A percentile compares a stretch with the other conserved stretches of the same genome.
These are phyloP conservation scores for Luzula sylvatica DNA, from an alignment of 176 grass and related monocot species.

Conservation along the genomic window DNA sequence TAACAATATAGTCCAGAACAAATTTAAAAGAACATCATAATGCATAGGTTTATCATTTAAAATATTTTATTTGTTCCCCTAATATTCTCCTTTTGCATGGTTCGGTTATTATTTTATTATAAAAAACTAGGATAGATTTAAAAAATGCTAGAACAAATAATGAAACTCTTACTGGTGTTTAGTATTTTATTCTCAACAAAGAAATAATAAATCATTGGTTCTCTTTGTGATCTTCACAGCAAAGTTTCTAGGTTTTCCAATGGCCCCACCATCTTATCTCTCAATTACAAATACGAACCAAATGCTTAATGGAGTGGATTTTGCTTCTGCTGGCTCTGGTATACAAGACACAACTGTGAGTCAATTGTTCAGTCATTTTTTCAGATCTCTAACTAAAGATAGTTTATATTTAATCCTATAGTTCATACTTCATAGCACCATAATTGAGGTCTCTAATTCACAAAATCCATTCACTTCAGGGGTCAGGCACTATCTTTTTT, in stretches of 20 bases:
- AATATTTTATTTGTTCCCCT: no score
- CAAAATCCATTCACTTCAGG: conserved; percentile 10
- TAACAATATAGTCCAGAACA: no score
- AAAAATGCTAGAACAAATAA: no score
- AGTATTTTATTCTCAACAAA: background rate
- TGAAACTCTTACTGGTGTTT: no score
- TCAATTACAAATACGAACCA: conserved; percentile 9
- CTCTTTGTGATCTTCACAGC: conserved; percentile 1
- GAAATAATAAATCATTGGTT: background rate
- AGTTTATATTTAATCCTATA: background rate
- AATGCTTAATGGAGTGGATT: conserved; percentile 25
- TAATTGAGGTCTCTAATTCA: background rate
- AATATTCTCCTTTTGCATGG: no score
- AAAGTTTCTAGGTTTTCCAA: conserved; percentile 13
- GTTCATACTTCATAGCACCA: background rate
- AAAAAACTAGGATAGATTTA: no score
- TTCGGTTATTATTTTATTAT: no score
- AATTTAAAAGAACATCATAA: no score
- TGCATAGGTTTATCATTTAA: no score
- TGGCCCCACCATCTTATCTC: background rate
- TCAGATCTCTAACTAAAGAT: background rate
- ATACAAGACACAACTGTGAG: conserved; percentile 18
- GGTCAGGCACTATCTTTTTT: no score
- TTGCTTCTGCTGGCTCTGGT: conserved; percentile 23
- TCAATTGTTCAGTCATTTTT: background rate